Evolutionary conservation across 75 land plant species (phyloP).

Genomic region (Picea sitchensis): DNA sequence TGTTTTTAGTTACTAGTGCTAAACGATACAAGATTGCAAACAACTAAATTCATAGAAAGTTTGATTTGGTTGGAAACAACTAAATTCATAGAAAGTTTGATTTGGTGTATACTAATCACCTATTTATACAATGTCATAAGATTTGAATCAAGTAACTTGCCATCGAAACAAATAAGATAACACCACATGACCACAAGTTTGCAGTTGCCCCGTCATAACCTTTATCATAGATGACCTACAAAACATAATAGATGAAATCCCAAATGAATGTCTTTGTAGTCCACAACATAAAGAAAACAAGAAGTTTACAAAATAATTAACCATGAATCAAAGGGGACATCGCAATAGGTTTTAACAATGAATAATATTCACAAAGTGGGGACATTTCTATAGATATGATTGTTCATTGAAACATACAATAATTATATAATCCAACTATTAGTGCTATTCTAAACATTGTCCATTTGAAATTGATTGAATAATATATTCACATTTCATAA

Average conservation of each 20-base stretch:
- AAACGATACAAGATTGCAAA: not conserved
- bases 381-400: not conserved
- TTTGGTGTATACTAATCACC: slow-evolving; percentile 17
- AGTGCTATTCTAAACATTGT: not conserved
- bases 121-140: slow-evolving; percentile 61
- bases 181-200: slow-evolving; percentile 87
- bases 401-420: not conserved
- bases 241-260: not conserved
- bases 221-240: slow-evolving; percentile 65
- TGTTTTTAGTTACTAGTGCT: not conserved
- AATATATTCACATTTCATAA: not conserved
- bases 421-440: not conserved
- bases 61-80: not conserved
- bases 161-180: slow-evolving; percentile 78
- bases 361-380: not conserved
- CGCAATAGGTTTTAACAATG: not conserved
- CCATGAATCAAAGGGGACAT: not conserved
- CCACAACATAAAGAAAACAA: not conserved
- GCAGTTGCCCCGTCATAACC: slow-evolving; percentile 1
- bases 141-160: slow-evolving; percentile 78
- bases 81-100: not conserved
- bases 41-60: not conserved
- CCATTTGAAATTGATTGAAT: not conserved
- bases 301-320: not conserved
- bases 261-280: not conserved